These are phyloP conservation scores for Aspergillus persii DNA, from an alignment of 2,329 filamentous ascomycete species.

Conservation along the genomic window DNA sequence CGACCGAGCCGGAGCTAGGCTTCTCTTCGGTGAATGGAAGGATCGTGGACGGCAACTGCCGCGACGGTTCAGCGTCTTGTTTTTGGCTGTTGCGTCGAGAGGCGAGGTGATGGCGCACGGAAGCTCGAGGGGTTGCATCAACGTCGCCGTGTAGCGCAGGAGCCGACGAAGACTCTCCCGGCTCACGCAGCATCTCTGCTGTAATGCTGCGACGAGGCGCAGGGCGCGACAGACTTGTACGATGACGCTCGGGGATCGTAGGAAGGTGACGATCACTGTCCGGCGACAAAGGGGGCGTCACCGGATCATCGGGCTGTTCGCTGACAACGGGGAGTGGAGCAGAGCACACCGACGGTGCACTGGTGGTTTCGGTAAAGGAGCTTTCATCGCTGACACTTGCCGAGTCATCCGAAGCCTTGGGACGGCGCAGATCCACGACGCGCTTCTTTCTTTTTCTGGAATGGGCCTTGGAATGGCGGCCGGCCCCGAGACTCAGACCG, in stretches of 20 bases:
- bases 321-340: conserved; percentile 58
- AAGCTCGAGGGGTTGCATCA: conserved; percentile 35
- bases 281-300: conserved; percentile 53
- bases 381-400: conserved; percentile 45
- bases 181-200: conserved; percentile 20
- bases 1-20: conserved; percentile 38
- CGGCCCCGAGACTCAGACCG: conserved; percentile 39
- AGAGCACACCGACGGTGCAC: conserved; percentile 50
- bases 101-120: conserved; percentile 19
- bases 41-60: conserved; percentile 32
- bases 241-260: conserved; percentile 34
- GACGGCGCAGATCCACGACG: conserved; percentile 47
- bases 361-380: conserved; percentile 39
- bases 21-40: conserved; percentile 37
- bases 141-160: conserved; percentile 25
- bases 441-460: conserved; percentile 48
- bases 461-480: conserved; percentile 45
- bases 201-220: conserved; percentile 23
- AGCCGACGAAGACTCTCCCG: conserved; percentile 25
- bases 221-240: conserved; percentile 28
- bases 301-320: conserved; percentile 56
- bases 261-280: conserved; percentile 33
- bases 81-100: conserved; percentile 23
- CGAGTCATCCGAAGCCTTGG: conserved; percentile 40
- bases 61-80: conserved; percentile 26